These are phyloP conservation scores for Paraphaeosphaeria minitans DNA, from an alignment of 2,329 filamentous ascomycete genomes.

Conservation along the genomic window DNA sequence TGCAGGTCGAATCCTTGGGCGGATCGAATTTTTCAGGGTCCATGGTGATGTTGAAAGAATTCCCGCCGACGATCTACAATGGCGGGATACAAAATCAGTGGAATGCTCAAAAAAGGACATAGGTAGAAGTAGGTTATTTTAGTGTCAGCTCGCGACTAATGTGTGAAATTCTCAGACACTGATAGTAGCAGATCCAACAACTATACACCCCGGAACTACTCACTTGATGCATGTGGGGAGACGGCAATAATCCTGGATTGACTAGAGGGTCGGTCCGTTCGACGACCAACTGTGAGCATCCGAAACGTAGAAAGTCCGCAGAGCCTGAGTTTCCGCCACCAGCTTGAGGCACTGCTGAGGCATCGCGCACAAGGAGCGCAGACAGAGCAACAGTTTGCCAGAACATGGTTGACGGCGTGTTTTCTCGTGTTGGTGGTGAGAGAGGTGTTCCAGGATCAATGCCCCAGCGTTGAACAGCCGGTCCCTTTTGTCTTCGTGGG, in stretches of 20 bases:
- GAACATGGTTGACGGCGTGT: constrained; percentile 1
- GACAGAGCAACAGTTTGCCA: constrained; percentile 9
- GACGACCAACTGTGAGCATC: constrained; percentile 25
- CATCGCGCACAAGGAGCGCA: constrained; percentile 8
- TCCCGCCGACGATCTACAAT: constrained; percentile 23
- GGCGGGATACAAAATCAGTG: too few species aligned
- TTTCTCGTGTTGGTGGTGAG: background rate
- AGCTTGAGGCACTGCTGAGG: constrained; percentile 3
- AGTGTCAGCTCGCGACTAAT: too few species aligned
- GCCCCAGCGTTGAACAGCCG: background rate
- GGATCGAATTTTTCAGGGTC: constrained; percentile 25
- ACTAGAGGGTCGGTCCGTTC: constrained; percentile 25
- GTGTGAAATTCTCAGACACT: too few species aligned
- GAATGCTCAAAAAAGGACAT: too few species aligned
- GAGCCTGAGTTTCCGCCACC: constrained; percentile 6
- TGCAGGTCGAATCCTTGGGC: constrained; percentile 23
- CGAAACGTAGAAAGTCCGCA: constrained; percentile 21
- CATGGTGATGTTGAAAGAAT: constrained; percentile 25
- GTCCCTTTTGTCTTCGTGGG: background rate
- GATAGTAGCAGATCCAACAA: too few species aligned
- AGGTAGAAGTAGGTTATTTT: too few species aligned
- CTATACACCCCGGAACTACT: too few species aligned
- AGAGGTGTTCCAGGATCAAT: background rate
- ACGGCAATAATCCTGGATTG: constrained; percentile 18
- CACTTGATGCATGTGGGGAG: constrained; percentile 24